Percentiles rank a stretch among this genome's conserved stretches.
Conservation (phyloP, 768 basidiomycete species). For the Suillus paluster region DNA sequence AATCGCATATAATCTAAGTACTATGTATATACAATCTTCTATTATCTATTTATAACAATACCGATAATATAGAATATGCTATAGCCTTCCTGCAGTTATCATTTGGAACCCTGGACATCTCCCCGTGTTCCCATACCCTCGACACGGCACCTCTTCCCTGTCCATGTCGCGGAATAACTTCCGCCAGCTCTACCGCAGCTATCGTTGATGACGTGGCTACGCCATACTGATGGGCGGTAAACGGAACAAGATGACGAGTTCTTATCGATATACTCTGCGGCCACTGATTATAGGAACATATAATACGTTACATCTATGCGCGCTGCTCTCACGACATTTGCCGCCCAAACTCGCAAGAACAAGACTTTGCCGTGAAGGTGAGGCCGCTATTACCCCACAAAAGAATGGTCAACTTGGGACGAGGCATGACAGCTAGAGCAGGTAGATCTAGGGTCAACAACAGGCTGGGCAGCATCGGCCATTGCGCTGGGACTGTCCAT, state of each 20-base stretch:
- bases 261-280: conserved; percentile 16
- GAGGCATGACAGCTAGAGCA: not conserved
- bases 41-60: too few relatives aligned
- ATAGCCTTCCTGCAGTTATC: too few relatives aligned
- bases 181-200: not conserved
- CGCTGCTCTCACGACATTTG: conserved; percentile 35
- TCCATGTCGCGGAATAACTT: too few relatives aligned
- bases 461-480: not conserved
- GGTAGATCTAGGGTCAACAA: not conserved
- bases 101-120: too few relatives aligned
- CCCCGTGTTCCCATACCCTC: too few relatives aligned
- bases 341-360: conserved; percentile 24
- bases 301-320: conserved; percentile 27
- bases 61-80: too few relatives aligned
- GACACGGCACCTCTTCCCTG: too few relatives aligned
- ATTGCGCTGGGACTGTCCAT: not conserved
- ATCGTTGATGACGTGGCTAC: conserved; percentile 16
- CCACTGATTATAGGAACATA: conserved; percentile 17
- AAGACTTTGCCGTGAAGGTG: not conserved
- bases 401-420: not conserved
- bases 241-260: not conserved
- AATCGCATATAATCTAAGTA: too few relatives aligned
- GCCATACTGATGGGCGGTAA: conserved; percentile 8
- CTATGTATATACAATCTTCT: too few relatives aligned
- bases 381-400: not conserved